Evolutionary conservation across 257 asterid genomes (phyloP).

Genomic region (Fraxinus excelsior): DNA sequence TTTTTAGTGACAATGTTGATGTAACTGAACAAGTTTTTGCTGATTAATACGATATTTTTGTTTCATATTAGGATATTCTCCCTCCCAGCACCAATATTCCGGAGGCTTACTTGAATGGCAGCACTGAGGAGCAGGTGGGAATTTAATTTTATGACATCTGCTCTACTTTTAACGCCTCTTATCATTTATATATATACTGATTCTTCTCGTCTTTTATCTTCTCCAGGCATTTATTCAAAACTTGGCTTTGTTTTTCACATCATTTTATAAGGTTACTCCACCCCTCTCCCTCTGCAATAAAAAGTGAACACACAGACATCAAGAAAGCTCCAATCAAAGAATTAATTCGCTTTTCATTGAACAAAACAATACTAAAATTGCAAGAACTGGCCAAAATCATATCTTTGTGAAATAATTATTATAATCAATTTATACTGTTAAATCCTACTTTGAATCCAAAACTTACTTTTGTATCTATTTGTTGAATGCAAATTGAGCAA

Average conservation of each 20-base stretch:
- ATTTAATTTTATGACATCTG: slow-evolving; percentile 10
- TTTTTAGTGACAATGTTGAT: slow-evolving; percentile 10
- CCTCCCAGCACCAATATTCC: slow-evolving; percentile 66
- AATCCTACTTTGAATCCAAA: not conserved
- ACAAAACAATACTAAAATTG: not conserved
- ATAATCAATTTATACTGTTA: not conserved
- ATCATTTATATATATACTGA: slow-evolving; percentile 7
- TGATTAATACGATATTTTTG: slow-evolving; percentile 23
- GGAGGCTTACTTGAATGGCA: slow-evolving; percentile 84
- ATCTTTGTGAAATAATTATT: slow-evolving; percentile 1
- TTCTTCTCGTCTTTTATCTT: slow-evolving; percentile 19
- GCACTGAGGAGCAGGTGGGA: slow-evolving; percentile 89
- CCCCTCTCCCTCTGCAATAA: slow-evolving; percentile 2
- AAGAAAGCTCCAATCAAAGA: not conserved
- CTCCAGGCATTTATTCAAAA: slow-evolving; percentile 92
- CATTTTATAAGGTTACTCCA: slow-evolving; percentile 76
- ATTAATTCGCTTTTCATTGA: slow-evolving; percentile 16
- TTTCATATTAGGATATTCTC: slow-evolving; percentile 55
- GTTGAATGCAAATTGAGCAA: not conserved
- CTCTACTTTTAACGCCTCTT: not conserved
- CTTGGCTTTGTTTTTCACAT: slow-evolving; percentile 89
- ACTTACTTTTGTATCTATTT: not conserved
- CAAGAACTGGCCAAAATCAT: not conserved
- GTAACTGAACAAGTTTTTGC: slow-evolving; percentile 9
- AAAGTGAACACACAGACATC: not conserved